These are phyloP conservation scores for Cinnamomum chago DNA, from an alignment of 164 flowering plant genomes.

Conservation along the genomic window DNA sequence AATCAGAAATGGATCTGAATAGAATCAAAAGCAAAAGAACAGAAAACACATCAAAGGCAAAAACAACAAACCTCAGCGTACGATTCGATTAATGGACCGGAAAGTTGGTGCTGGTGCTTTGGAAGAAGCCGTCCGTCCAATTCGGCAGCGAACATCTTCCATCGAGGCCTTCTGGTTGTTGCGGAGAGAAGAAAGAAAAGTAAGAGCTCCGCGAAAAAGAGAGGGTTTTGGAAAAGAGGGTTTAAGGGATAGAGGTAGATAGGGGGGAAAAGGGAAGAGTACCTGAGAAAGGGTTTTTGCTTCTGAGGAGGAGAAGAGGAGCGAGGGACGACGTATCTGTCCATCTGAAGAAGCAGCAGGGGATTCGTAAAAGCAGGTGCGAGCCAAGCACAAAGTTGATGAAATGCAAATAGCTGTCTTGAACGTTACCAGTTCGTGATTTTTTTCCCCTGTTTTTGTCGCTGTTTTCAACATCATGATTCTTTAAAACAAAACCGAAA, in stretches of 20 bases:
- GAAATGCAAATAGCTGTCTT: background rate
- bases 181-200: background rate
- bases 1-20: background rate
- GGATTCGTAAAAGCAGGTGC: no score
- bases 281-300: conserved; percentile 8
- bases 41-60: background rate
- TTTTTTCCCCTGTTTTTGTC: no score
- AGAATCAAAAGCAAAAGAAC: background rate
- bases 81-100: conserved; percentile 2
- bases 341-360: background rate
- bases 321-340: conserved; percentile 6
- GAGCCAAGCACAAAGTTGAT: background rate
- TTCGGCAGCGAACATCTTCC: conserved; percentile 6
- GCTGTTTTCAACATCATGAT: no score
- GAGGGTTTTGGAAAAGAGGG: no score
- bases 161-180: conserved; percentile 1
- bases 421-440: no score
- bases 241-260: no score
- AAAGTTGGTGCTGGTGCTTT: conserved; percentile 3
- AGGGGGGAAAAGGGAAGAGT: background rate
- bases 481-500: no score
- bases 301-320: conserved; percentile 3
- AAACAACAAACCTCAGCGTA: conserved; percentile 3
- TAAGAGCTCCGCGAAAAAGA: background rate
- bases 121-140: conserved; percentile 6